Evolutionary conservation across 495 filamentous ascomycete species (phyloP).

Genomic region (Xylaria bambusicola): DNA sequence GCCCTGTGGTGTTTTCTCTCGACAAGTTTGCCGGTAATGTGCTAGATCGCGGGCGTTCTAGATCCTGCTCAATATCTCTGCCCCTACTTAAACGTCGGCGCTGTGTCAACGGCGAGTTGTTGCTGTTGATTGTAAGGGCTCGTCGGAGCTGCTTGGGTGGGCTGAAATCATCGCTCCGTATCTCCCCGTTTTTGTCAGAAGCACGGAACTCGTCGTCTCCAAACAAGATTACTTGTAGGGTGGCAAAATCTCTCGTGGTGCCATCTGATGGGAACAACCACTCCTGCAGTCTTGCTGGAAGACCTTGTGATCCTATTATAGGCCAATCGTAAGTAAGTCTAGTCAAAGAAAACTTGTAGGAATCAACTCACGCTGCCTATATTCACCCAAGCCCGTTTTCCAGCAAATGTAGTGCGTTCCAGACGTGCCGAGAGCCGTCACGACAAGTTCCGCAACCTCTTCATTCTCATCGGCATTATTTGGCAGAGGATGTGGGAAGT

Average conservation of each 20-base stretch:
- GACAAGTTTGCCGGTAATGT: conserved; percentile 26
- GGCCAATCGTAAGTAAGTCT: background rate
- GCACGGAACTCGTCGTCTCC: conserved; percentile 47
- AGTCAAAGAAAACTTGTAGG: no score
- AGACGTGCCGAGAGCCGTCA: conserved; percentile 31
- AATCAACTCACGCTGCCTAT: conserved; percentile 28
- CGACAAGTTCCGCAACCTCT: conserved; percentile 30
- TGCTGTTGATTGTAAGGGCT: conserved; percentile 26
- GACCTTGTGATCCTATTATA: conserved; percentile 39
- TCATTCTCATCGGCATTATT: conserved; percentile 25
- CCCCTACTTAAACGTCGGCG: conserved; percentile 22
- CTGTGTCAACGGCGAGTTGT: conserved; percentile 3
- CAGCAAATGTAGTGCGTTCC: conserved; percentile 34
- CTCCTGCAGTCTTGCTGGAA: conserved; percentile 36
- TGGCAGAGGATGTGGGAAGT: conserved; percentile 24
- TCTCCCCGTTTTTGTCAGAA: conserved; percentile 43
- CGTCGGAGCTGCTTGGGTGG: conserved; percentile 26
- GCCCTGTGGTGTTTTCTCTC: conserved; percentile 21
- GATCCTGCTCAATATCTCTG: conserved; percentile 21
- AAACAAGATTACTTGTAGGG: conserved; percentile 44
- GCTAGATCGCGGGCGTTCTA: conserved; percentile 29
- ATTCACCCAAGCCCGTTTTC: conserved; percentile 31
- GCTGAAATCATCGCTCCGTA: conserved; percentile 28
- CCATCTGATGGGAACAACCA: conserved; percentile 45
- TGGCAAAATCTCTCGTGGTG: conserved; percentile 38